Evolutionary conservation across 2,329 filamentous ascomycete species (phyloP), one percentile per base, ranked within the genome.

Genomic region (Neopestalotiopsis sp.): DNA sequence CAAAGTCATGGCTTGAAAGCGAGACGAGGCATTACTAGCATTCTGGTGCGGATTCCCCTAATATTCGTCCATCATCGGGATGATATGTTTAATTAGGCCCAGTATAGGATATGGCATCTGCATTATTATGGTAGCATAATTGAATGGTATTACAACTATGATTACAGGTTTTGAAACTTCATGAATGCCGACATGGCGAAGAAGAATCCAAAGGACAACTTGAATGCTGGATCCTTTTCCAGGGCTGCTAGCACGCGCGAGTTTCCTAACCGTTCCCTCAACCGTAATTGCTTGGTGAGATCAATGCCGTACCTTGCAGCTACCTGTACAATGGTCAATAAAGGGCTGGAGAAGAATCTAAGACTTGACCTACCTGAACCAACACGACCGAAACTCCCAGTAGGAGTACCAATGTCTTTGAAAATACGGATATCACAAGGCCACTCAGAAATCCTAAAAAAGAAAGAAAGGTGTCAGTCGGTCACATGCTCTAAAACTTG

Each of bases 1-100:
- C 94, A 1, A 83, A 89, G 79, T 88, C 87, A 67, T 99, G 95
- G 95, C 84, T 99, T 75, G 88, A 93, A 82, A 89, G 93, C 76
- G 96, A 99, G 84, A 97, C 93, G n/a, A 86, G 88, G 75, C 88
- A 90, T 5, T 87, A 91, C 72, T 87, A 68, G 38, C 10, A 42
- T 30, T 40, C n/a, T 20, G 34, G 34, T 58, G 13, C 24, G 14
- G n/a, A 28, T 6, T 34, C 59, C 32, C 24, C 30, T 12, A 12
- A 30, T 28, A 52, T 14, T 52, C 20, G 17, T 52, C 20, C 45
- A 52, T 4, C 45, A 52, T 17, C 45, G 45, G 17, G 5, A n/a
- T 20, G n/a, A 20, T n/a, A 20, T 7, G 20, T n/a, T 20, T 52
- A 9, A 63, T 14, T 13, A 63, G 60, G 38, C 12, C 13, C 10